phyloP scores from a whole-genome alignment of 345 rosid species.

The Pugionium dolabratum region DNA sequence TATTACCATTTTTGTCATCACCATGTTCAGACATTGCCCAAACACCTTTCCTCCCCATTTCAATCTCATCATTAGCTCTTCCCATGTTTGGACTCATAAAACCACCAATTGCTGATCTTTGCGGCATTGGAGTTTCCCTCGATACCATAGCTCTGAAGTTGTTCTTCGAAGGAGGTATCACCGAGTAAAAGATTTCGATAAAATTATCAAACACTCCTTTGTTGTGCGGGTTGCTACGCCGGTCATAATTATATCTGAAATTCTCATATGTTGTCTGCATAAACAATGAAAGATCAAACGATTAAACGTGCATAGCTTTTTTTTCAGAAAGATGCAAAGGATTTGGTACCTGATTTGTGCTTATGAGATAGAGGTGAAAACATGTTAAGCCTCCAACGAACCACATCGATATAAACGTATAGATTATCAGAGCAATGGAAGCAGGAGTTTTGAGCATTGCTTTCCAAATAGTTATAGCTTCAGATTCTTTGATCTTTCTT shows the following conservation, averaged over 20 bases:
- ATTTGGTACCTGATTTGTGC: constrained; percentile 68
- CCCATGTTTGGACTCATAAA: no score
- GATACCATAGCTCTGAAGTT: constrained; percentile 62
- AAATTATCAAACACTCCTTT: constrained; percentile 73
- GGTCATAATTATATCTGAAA: constrained; percentile 60
- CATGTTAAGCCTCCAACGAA: constrained; percentile 91
- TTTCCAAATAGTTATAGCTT: constrained; percentile 55
- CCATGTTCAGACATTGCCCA: constrained; percentile 77
- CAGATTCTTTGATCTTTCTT: constrained; percentile 53
- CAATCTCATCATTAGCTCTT: no score
- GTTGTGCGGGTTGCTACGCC: constrained; percentile 44
- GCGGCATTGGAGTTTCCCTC: constrained; percentile 60
- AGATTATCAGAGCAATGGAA: constrained; percentile 30
- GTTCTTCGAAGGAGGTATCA: constrained; percentile 72
- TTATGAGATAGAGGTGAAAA: constrained; percentile 79
- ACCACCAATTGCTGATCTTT: constrained; percentile 62
- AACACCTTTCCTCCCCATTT: constrained; percentile 60
- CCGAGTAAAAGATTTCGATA: constrained; percentile 61
- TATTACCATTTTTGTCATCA: constrained; percentile 37
- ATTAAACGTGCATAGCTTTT: constrained; percentile 2
- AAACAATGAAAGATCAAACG: constrained; percentile 5
- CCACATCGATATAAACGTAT: constrained; percentile 71
- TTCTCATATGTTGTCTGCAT: constrained; percentile 89
- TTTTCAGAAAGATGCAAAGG: neutral
- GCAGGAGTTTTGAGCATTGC: constrained; percentile 71